Evolutionary conservation across 169 alveolate species (phyloP).

Genomic region (Babesia bovis): DNA sequence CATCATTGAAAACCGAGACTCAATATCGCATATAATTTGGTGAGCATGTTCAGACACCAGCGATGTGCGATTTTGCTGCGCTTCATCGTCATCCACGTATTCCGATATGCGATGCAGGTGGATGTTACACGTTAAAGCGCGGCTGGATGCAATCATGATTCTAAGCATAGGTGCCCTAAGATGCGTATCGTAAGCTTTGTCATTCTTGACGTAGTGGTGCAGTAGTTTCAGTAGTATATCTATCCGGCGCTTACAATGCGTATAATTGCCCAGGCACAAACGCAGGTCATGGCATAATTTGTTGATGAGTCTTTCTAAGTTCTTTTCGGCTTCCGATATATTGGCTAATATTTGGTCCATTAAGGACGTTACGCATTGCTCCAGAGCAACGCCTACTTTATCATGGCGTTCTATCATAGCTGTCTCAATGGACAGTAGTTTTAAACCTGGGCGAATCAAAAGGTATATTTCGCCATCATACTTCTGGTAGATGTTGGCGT

Average conservation of each 20-base stretch:
- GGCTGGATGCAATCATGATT: conserved; percentile 35
- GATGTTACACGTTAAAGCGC: conserved; percentile 7
- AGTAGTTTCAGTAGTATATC: conserved; percentile 14
- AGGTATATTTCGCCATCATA: not conserved
- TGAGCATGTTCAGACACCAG: conserved; percentile 24
- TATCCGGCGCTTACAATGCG: conserved; percentile 30
- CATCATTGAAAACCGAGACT: conserved; percentile 11
- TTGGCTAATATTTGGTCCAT: not conserved
- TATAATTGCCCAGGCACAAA: conserved; percentile 28
- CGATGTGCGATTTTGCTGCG: not conserved
- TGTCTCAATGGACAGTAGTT: conserved; percentile 27
- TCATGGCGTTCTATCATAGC: conserved; percentile 49
- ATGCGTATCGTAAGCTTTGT: not conserved
- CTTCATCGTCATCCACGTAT: not conserved
- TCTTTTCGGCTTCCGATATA: conserved; percentile 2
- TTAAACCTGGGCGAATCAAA: conserved; percentile 26
- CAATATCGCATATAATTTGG: conserved; percentile 25
- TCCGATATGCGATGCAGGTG: not conserved
- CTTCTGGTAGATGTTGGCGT: not conserved
- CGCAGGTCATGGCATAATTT: conserved; percentile 46
- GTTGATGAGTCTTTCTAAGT: conserved; percentile 14
- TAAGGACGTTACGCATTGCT: not conserved
- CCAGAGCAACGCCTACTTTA: conserved; percentile 41
- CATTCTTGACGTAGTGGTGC: not conserved
- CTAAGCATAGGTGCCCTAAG: conserved; percentile 29